Evolutionary conservation across 1,284 basidiomycete species (phyloP), one percentile per base, ranked within the genome.

Genomic region (Leccinum griseonigrum): DNA sequence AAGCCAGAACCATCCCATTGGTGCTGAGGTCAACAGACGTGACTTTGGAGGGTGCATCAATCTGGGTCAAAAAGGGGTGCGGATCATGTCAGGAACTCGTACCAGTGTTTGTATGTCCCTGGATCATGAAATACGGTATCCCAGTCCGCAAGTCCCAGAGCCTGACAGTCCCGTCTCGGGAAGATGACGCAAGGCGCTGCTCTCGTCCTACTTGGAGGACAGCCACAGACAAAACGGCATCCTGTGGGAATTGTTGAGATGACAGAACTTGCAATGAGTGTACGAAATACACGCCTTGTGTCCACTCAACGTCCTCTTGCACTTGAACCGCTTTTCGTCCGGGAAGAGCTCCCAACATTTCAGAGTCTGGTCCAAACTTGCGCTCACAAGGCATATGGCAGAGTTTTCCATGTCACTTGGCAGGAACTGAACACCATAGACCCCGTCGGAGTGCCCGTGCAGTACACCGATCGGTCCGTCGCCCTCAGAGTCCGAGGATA

Each of bases 21-120:
- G 86, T 86, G 66, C 88, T 89, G 55, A 95, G 78, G 71, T 94
- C 91, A 65, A 95, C 91, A n/a, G 91, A 92, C 61, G 95, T 95
- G 62, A 95, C 93, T 86, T 66, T 58, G 26, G 9, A 50, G 48
- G n/a, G 56, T 38, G 40, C 48, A 59, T 7, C 11, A 16, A n/a
- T 14, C 51, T 26, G 8, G 14, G 54, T 74, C 57, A 71, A 48
- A 58, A 53, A 57, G 28, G 50, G 5, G 14, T 14, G 68, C 62
- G 69, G 62, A 72, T 66, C 71, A 59, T 0, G 38, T 28, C 8
- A 9, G 54, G 70, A 72, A 73, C 18, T 57, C 72, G 61, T 34
- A 74, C 73, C 73, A 16, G 75, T 74, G 58, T 74, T 67, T n/a
- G 70, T 76, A 53, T 74, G 73, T 14, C 73, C 73, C 52, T 75